These are phyloP conservation scores for Pichia eremophila DNA, from an alignment of 805 yeast genomes.

Conservation along the genomic window DNA sequence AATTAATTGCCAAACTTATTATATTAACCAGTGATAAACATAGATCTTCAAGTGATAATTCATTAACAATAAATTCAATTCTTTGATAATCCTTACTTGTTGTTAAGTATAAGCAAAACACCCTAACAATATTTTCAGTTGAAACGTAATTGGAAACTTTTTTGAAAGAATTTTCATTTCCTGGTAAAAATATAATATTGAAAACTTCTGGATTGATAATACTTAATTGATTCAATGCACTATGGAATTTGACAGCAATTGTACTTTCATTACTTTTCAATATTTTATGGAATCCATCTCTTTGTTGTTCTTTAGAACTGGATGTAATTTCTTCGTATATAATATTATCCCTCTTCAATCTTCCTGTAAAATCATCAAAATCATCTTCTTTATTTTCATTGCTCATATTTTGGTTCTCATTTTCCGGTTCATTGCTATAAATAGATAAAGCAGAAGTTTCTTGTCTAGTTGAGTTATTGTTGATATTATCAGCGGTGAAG, in stretches of 20 bases:
- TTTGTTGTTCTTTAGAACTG: slow-evolving; percentile 13
- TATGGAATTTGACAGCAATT: slow-evolving; percentile 15
- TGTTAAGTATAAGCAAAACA: slow-evolving; percentile 15
- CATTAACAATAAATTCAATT: slow-evolving; percentile 7
- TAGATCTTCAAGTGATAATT: slow-evolving; percentile 17
- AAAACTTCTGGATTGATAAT: slow-evolving; percentile 17
- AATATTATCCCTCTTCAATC: slow-evolving; percentile 13
- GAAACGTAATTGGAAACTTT: slow-evolving; percentile 14
- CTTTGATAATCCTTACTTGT: slow-evolving; percentile 1
- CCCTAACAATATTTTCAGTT: slow-evolving; percentile 22
- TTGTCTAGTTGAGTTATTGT: background rate
- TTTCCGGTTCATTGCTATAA: background rate
- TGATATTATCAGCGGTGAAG: background rate
- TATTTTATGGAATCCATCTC: slow-evolving; percentile 14
- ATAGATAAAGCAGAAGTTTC: background rate
- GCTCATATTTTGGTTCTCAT: background rate
- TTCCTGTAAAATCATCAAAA: slow-evolving; percentile 15
- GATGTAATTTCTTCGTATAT: slow-evolving; percentile 20
- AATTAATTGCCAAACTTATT: slow-evolving; percentile 17
- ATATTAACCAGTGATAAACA: slow-evolving; percentile 17
- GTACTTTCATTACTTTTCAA: slow-evolving; percentile 3
- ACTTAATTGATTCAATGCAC: slow-evolving; percentile 18
- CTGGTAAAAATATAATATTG: slow-evolving; percentile 11
- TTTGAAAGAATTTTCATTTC: slow-evolving; percentile 6
- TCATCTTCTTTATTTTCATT: slow-evolving; percentile 2